phyloP scores from a whole-genome alignment of 1,139 yeast genomes.

The Geotrichum klebahnii region DNA sequence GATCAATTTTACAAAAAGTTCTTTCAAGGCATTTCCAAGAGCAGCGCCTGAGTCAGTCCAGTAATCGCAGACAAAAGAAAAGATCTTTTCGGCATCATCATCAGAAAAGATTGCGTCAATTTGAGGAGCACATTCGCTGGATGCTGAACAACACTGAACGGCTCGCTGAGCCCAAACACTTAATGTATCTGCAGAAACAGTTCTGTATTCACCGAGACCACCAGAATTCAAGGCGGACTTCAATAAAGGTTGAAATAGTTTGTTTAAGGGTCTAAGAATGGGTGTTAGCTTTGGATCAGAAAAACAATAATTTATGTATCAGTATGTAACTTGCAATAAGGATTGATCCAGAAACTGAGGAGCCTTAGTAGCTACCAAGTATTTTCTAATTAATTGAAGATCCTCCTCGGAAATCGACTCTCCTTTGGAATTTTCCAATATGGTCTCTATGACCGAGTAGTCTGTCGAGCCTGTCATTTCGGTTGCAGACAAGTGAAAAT shows the following conservation, averaged over 20 bases:
- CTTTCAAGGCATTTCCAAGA: conserved; percentile 61
- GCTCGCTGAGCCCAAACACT: conserved; percentile 62
- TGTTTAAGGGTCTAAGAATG: conserved; percentile 15
- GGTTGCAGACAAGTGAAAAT: neutral
- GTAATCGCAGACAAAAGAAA: conserved; percentile 58
- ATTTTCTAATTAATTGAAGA: conserved; percentile 21
- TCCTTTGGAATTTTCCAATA: conserved; percentile 3
- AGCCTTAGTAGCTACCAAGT: conserved; percentile 24
- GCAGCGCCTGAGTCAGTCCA: conserved; percentile 73
- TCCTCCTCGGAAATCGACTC: conserved; percentile 15
- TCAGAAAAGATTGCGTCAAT: conserved; percentile 27
- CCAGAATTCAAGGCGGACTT: conserved; percentile 29
- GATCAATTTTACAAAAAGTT: conserved; percentile 53
- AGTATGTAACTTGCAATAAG: conserved; percentile 11
- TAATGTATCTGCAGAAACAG: conserved; percentile 54
- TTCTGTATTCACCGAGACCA: conserved; percentile 40
- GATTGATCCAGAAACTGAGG: conserved; percentile 14
- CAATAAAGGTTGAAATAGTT: conserved; percentile 23
- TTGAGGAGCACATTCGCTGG: conserved; percentile 13
- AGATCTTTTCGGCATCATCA: conserved; percentile 42
- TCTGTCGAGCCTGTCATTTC: neutral
- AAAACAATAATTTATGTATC: too few relatives aligned
- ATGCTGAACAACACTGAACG: conserved; percentile 35
- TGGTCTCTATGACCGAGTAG: conserved; percentile 4
- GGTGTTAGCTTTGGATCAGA: conserved; percentile 6